phyloP scores from a whole-genome alignment of 192 early-diverging fungal species.

The Chytriomyces hyalinus region DNA sequence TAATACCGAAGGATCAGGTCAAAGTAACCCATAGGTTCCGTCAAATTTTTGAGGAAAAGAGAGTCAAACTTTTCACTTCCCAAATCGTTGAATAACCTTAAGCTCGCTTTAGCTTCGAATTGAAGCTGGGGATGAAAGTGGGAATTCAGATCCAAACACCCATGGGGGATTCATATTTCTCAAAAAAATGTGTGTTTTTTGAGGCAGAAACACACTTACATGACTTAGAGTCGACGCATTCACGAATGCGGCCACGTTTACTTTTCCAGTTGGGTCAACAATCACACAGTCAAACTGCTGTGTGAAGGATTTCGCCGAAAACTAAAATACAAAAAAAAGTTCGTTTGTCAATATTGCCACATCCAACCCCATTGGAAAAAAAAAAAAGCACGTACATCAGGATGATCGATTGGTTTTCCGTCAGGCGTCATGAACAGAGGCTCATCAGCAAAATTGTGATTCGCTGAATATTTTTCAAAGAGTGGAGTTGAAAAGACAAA shows the following conservation, averaged over 20 bases:
- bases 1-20: conserved; percentile 78
- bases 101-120: conserved; percentile 70
- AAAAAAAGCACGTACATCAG: conserved; percentile 53
- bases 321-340: conserved; percentile 55
- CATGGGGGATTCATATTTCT: too few relatives aligned
- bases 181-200: too few relatives aligned
- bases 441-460: conserved; percentile 65
- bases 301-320: conserved; percentile 65
- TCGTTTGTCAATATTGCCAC: conserved; percentile 26
- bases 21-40: conserved; percentile 66
- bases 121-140: conserved; percentile 57
- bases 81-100: conserved; percentile 68
- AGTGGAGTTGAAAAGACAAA: neutral
- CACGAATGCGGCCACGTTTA: conserved; percentile 82
- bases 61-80: conserved; percentile 74
- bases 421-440: conserved; percentile 76
- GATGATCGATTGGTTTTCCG: conserved; percentile 53
- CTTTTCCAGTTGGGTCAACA: conserved; percentile 80
- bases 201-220: conserved; percentile 43
- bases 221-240: conserved; percentile 69
- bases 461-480: conserved; percentile 38
- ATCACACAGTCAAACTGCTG: conserved; percentile 77
- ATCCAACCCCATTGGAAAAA: neutral
- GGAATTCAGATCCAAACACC: neutral
- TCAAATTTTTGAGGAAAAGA: conserved; percentile 76